Conservation (phyloP, 2,329 filamentous ascomycete species). For the Diaporthe citrichinensis region DNA sequence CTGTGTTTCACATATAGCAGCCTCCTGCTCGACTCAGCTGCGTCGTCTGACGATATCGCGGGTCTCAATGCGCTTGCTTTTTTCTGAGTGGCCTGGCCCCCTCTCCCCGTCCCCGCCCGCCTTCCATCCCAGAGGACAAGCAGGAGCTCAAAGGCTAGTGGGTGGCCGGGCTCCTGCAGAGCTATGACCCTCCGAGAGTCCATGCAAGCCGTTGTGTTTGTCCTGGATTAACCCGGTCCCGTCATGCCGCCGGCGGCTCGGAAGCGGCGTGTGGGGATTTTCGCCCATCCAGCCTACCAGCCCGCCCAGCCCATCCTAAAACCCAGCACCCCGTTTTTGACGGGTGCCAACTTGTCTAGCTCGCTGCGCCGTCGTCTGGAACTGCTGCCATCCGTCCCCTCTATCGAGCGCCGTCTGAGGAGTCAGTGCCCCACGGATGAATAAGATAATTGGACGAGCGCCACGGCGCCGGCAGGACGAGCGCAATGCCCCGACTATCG, state of each 20-base stretch:
- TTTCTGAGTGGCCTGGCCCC: background rate
- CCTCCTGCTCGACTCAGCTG: slow-evolving; percentile 13
- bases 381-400: slow-evolving; percentile 9
- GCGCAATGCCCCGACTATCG: slow-evolving; percentile 1
- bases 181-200: slow-evolving; percentile 6
- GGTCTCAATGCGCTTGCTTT: background rate
- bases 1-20: slow-evolving; percentile 20
- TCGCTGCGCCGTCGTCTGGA: slow-evolving; percentile 21
- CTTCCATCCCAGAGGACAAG: background rate
- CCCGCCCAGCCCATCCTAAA: slow-evolving; percentile 16
- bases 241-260: slow-evolving; percentile 28
- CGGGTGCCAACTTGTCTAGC: slow-evolving; percentile 26
- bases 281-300: background rate
- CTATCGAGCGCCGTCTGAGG: slow-evolving; percentile 7
- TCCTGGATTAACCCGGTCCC: slow-evolving; percentile 19
- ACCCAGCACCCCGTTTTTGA: slow-evolving; percentile 32
- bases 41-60: slow-evolving; percentile 5
- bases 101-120: background rate
- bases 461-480: slow-evolving; percentile 1
- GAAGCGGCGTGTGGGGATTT: slow-evolving; percentile 20
- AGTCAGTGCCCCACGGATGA: background rate
- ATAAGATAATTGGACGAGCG: slow-evolving; percentile 8
- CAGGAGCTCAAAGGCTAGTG: background rate
- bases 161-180: slow-evolving; percentile 3
- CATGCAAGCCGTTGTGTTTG: background rate